Base-by-base conservation (phyloP, 2,329 filamentous ascomycete species). In the Furcasterigmium sp. region DNA sequence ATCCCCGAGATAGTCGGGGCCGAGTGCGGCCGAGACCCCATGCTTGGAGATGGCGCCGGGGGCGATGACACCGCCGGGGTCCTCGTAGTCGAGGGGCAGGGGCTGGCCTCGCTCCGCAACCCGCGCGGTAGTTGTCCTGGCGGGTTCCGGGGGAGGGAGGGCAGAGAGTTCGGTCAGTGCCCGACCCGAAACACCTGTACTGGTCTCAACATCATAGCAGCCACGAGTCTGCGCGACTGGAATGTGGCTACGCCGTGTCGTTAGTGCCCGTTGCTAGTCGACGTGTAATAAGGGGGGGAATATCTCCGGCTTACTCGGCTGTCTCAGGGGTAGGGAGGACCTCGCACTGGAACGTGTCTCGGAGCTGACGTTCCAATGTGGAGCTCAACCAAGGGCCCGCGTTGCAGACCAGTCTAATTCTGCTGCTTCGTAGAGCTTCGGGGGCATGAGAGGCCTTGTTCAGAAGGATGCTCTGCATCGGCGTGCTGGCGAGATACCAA, bases 311-410 rank as follows among this genome's bases (percentile, higher is more conserved):
- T 55, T 50, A 64, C 59, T 78, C 75, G 1, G 75, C 78, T 74
- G 78, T 78, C n/a, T 74, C 75, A 50, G 78, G 78, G 49, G 72
- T 77, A 3, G 75, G 75, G n/a, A 78, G 61, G 3, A 79, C 68
- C 3, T 64, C 64, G 43, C 71, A 75, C 9, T 64, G 58, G 56
- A 79, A 79, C 0, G 67, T 73, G 44, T 74, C 65, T n/a, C 65
- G 63, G 13, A 79, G 60, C 42, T 68, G 68, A 21, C 57, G 54
- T 1, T 75, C 74, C 35, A 78, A 56, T 2, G 72, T 69, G 2
- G 75, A 74, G 3, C 76, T 61, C 4, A 78, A 60, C 17, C 69
- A 73, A 36, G 72, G 74, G 23, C 74, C 74, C 9, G 74, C 75
- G 51, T 78, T 78, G 56, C 75, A 78, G 19, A 73, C 70, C 14